phyloP scores from a whole-genome alignment of 139 green algal species.

The Chlorella vulgaris region DNA sequence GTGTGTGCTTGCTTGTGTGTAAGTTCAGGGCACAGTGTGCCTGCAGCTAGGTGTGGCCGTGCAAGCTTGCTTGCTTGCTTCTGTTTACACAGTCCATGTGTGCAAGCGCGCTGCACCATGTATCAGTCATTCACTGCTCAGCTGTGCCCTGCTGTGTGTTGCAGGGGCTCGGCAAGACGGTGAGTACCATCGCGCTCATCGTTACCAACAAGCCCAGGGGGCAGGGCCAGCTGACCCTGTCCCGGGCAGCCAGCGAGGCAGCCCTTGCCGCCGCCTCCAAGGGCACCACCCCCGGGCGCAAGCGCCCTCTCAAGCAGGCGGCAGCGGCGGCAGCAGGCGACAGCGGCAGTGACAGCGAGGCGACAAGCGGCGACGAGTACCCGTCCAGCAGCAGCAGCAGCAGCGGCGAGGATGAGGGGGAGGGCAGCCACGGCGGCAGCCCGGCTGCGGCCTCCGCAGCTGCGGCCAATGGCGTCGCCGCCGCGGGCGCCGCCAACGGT shows the following conservation, averaged over 20 bases:
- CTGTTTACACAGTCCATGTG: no score
- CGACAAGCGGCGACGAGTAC: background rate
- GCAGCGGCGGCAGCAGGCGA: conserved; percentile 1
- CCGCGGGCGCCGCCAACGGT: background rate
- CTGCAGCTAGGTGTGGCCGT: background rate
- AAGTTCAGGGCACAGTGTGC: background rate
- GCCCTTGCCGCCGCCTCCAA: background rate
- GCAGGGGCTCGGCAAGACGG: conserved; percentile 85
- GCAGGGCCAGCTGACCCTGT: conserved; percentile 19
- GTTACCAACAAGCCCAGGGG: conserved; percentile 53
- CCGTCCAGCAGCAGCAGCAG: background rate
- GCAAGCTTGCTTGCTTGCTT: background rate
- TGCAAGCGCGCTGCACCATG: no score
- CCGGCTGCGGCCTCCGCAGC: background rate
- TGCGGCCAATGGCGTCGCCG: background rate
- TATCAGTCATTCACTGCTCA: no score
- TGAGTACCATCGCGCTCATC: conserved; percentile 81
- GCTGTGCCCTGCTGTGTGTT: no score
- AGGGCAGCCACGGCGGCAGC: background rate
- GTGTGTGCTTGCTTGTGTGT: no score
- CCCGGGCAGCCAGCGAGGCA: background rate
- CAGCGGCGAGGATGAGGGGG: no score
- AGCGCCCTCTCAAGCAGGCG: background rate
- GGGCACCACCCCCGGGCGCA: background rate
- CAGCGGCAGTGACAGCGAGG: conserved; percentile 22